phyloP scores from a whole-genome alignment of 768 basidiomycete genomes.

The Tubosaeta sp. region DNA sequence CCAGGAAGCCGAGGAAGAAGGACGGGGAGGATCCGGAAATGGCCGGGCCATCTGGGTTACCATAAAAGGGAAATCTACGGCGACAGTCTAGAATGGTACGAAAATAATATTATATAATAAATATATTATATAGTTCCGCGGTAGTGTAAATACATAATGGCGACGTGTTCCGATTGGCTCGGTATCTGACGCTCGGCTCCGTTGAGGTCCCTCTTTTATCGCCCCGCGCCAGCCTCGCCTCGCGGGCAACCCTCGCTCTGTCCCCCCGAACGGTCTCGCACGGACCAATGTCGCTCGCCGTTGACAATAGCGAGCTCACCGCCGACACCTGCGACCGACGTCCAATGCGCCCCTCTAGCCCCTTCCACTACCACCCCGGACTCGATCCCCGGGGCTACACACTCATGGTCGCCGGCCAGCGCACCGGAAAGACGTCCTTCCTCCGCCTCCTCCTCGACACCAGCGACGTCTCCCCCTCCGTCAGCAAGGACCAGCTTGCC shows the following conservation, averaged over 20 bases:
- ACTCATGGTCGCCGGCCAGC: constrained; percentile 77
- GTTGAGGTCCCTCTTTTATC: constrained; percentile 43
- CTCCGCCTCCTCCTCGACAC: constrained; percentile 84
- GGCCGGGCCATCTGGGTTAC: constrained; percentile 24
- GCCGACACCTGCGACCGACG: constrained; percentile 40
- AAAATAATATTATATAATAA: constrained; percentile 22
- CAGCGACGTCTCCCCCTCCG: constrained; percentile 55
- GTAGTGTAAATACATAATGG: constrained; percentile 18
- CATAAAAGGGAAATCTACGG: constrained; percentile 18
- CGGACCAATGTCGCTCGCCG: constrained; percentile 41
- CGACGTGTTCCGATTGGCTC: constrained; percentile 57
- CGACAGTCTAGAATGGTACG: constrained; percentile 14
- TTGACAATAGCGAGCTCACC: constrained; percentile 57
- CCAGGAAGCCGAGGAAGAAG: constrained; percentile 37
- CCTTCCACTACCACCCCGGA: constrained; percentile 17
- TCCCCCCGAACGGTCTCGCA: constrained; percentile 40
- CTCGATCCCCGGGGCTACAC: constrained; percentile 43
- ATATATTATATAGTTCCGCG: constrained; percentile 28
- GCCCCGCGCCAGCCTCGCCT: constrained; percentile 64
- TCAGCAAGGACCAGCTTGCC: constrained; percentile 70
- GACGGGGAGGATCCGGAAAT: constrained; percentile 19
- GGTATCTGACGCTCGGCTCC: constrained; percentile 49
- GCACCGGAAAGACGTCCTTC: constrained; percentile 85
- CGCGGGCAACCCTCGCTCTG: constrained; percentile 50
- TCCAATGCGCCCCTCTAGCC: constrained; percentile 22